A percentile compares a stretch with the other conserved stretches of the same genome.
Conservation (phyloP, 1,284 basidiomycete species). For the Fomes fomentarius region DNA sequence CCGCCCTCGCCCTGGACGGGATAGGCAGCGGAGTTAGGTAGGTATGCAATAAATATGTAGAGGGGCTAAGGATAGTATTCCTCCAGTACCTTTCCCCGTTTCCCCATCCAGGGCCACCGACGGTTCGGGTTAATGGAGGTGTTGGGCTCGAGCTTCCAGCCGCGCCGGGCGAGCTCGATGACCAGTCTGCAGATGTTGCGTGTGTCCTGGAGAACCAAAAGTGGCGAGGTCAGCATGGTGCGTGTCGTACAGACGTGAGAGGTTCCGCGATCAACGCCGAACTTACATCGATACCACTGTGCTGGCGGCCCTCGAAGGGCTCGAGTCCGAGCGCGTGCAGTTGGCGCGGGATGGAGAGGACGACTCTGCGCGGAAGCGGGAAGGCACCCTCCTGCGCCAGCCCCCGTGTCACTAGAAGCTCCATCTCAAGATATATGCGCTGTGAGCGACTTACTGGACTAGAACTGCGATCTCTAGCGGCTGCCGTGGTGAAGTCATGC, state of each 20-base stretch:
- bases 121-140: slow-evolving; percentile 66
- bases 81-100: slow-evolving; percentile 65
- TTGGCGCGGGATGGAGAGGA: slow-evolving; percentile 68
- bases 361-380: slow-evolving; percentile 33
- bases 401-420: slow-evolving; percentile 9
- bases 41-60: slow-evolving; percentile 16
- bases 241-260: background rate
- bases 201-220: slow-evolving; percentile 62
- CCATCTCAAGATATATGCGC: slow-evolving; percentile 5
- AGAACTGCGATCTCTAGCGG: slow-evolving; percentile 22
- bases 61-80: slow-evolving; percentile 36
- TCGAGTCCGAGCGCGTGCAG: slow-evolving; percentile 59
- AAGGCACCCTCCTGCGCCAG: slow-evolving; percentile 26
- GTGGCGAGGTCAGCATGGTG: slow-evolving; percentile 6
- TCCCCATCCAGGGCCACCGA: slow-evolving; percentile 86
- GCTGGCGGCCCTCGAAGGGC: slow-evolving; percentile 79
- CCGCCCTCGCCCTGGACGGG: background rate
- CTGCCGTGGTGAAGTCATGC: slow-evolving; percentile 27
- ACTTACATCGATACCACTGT: slow-evolving; percentile 89
- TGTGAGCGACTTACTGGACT: slow-evolving; percentile 22
- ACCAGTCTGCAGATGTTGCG: slow-evolving; percentile 85
- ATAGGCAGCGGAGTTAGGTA: background rate
- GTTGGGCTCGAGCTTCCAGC: slow-evolving; percentile 74
- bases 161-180: slow-evolving; percentile 69
- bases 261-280: slow-evolving; percentile 6